Evolutionary conservation across 1,284 basidiomycete species (phyloP).

Genomic region (Puccinia triticina): DNA sequence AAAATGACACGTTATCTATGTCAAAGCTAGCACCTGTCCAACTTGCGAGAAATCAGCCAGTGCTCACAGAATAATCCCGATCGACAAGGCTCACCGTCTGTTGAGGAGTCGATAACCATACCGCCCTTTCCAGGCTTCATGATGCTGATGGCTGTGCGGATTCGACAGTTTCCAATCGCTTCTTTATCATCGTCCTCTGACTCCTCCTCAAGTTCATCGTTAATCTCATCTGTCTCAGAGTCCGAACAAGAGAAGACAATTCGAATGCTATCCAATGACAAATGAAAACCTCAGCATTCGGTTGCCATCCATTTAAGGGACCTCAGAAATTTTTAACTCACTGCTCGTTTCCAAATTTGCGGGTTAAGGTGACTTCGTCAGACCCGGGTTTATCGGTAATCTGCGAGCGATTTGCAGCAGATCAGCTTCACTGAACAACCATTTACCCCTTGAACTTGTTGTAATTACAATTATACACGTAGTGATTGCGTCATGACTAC

Average conservation of each 20-base stretch:
- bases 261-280: slow-evolving; percentile 27
- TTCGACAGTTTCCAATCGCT: slow-evolving; percentile 16
- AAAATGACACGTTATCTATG: slow-evolving; percentile 51
- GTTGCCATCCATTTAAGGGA: background rate
- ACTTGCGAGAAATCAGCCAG: background rate
- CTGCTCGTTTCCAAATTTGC: slow-evolving; percentile 51
- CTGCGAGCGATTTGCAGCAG: background rate
- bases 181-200: slow-evolving; percentile 35
- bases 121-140: slow-evolving; percentile 43
- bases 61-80: background rate
- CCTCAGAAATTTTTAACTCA: slow-evolving; percentile 11
- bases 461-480: background rate
- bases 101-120: slow-evolving; percentile 45
- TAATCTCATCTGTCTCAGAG: slow-evolving; percentile 41
- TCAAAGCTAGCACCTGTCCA: slow-evolving; percentile 37
- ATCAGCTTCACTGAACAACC: background rate
- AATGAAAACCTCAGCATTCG: background rate
- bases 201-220: slow-evolving; percentile 31
- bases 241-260: slow-evolving; percentile 51
- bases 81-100: slow-evolving; percentile 31
- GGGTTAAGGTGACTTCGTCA: slow-evolving; percentile 35
- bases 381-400: slow-evolving; percentile 40
- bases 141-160: slow-evolving; percentile 47
- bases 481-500: background rate
- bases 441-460: background rate